Conservation (phyloP, 768 basidiomycete species). For the Suillus subaureus region DNA sequence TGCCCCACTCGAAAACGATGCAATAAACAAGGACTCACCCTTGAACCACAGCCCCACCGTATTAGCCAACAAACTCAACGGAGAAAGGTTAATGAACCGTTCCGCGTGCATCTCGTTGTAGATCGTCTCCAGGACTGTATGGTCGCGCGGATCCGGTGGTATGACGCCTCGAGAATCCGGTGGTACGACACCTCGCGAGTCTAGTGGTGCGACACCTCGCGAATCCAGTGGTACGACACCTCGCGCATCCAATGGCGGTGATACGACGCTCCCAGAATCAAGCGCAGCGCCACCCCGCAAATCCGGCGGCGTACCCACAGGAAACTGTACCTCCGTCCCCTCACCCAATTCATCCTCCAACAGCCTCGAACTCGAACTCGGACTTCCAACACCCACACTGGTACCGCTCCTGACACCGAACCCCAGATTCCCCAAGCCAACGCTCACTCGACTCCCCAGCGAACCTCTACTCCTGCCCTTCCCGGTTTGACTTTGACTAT, state of each 20-base stretch:
- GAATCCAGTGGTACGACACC: neutral
- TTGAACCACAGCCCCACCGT: slow-evolving; percentile 61
- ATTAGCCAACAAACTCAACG: slow-evolving; percentile 61
- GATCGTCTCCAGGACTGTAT: slow-evolving; percentile 61
- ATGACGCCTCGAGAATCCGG: neutral
- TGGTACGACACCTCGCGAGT: slow-evolving; percentile 45
- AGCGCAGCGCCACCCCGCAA: neutral
- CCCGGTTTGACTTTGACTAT: neutral
- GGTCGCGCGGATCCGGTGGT: slow-evolving; percentile 63
- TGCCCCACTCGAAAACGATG: slow-evolving; percentile 1
- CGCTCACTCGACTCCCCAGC: neutral
- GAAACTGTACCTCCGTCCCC: no score
- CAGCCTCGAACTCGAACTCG: neutral
- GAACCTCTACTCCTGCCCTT: neutral
- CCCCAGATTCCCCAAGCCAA: neutral
- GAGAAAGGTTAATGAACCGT: slow-evolving; percentile 68
- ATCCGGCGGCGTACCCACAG: neutral
- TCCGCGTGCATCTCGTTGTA: slow-evolving; percentile 70
- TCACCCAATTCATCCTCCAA: neutral
- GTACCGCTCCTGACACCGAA: neutral
- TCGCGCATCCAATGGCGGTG: no score
- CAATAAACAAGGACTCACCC: slow-evolving; percentile 40
- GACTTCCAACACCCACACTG: neutral
- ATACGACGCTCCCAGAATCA: neutral
- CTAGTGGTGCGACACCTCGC: slow-evolving; percentile 26